Evolutionary conservation across 805 yeast genomes (phyloP), one percentile per base, ranked within the genome.

Genomic region (Candida multigemmis): DNA sequence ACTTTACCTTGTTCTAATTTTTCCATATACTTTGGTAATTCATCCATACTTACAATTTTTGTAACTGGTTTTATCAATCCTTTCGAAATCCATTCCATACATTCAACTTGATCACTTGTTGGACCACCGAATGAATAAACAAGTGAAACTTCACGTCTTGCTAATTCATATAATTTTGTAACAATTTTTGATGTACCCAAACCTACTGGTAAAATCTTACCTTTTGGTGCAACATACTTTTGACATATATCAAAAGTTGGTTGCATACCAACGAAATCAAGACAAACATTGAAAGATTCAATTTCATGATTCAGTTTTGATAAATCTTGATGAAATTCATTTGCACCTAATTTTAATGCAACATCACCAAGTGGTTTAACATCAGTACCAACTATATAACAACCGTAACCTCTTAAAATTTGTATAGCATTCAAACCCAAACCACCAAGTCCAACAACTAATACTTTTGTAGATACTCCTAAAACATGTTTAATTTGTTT

Each of bases 61-160:
- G 53, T 46, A 10, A 52, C 34, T 2, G 72, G 72, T 16, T 43
- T 51, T 23, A 67, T 45, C 22, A 40, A 50, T 3, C 71, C 71
- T 23, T 37, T 33, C 3, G 48, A 35, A 16, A 66, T 48, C 64
- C 68, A 59, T 17, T 55, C 42, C 53, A 68, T 48, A 19, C 58
- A 49, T 30, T 65, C 70, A 14, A 41, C 36, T 35, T 62, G 68
- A 26, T 67, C 71, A 7, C 40, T 36, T 1, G 64, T 55, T 9
- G 56, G 53, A 14, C 74, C 74, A 19, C 71, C 69, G 35, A 61
- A 60, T 23, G 56, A 49, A 34, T 55, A 62, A 18, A 53, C 39
- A 21, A 64, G 35, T 26, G 52, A 47, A 15, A 60, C 49, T 38
- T 67, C 72, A 31, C 65, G 48, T 24, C 59, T 33, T 9, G 67